Conservation (phyloP, 108 stramenopile species). For the Nannochloropsis salina region DNA sequence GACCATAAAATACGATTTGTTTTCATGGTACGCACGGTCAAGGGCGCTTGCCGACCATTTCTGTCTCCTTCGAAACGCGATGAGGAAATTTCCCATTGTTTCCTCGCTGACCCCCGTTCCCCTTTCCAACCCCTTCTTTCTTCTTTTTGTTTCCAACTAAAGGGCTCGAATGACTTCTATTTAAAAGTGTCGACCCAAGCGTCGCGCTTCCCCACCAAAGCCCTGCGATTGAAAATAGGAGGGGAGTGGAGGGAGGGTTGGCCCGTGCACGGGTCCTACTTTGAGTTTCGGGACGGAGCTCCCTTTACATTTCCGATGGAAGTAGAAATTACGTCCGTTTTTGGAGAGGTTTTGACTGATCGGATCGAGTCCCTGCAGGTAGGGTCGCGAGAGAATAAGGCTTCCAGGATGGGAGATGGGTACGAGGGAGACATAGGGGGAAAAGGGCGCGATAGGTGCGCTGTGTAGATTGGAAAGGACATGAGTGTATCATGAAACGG, state of each 20-base stretch:
- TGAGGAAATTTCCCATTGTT: background rate
- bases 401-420: background rate
- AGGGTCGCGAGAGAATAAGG: background rate
- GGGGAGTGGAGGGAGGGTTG: background rate
- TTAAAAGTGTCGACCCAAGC: background rate
- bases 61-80: background rate
- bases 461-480: no score
- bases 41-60: background rate
- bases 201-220: background rate
- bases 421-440: background rate
- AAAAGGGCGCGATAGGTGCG: background rate
- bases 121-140: background rate
- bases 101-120: background rate
- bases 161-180: conserved; percentile 5
- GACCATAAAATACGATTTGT: background rate
- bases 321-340: background rate
- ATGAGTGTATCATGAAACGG: no score
- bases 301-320: background rate
- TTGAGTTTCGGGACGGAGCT: background rate
- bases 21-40: background rate
- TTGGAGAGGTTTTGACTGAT: background rate
- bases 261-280: background rate
- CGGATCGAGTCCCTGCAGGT: background rate
- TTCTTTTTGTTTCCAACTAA: background rate
- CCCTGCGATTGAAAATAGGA: background rate